phyloP scores from a whole-genome alignment of 2,329 filamentous ascomycete genomes.

The Monosporascus sp. region DNA sequence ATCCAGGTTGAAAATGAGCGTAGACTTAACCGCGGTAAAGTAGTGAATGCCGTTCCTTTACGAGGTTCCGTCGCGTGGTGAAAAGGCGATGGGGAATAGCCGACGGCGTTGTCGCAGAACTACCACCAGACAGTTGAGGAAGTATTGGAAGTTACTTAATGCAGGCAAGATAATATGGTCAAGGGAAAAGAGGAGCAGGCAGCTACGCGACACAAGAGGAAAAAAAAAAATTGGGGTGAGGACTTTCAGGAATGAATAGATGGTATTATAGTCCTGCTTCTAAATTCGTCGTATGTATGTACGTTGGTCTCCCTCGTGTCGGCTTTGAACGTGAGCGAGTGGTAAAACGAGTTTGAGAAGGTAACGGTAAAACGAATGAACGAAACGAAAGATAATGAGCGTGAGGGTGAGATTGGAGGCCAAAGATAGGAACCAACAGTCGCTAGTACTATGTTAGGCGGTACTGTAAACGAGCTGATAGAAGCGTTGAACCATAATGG shows the following conservation, averaged over 20 bases:
- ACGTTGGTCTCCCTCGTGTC: background rate
- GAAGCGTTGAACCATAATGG: too few relatives aligned
- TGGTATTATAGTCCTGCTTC: background rate
- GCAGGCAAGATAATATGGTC: background rate
- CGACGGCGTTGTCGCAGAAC: background rate
- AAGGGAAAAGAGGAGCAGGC: background rate
- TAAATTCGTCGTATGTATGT: background rate
- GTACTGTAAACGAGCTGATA: too few relatives aligned
- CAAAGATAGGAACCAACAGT: too few relatives aligned
- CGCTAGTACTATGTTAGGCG: too few relatives aligned
- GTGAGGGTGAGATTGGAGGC: background rate
- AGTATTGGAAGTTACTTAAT: background rate
- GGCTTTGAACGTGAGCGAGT: background rate
- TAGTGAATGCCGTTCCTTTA: background rate
- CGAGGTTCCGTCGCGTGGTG: background rate
- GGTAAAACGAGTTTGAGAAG: background rate
- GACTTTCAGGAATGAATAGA: background rate
- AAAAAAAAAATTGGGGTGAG: background rate
- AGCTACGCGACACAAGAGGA: background rate
- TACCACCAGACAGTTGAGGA: background rate
- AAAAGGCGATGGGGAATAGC: background rate
- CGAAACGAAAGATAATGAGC: background rate
- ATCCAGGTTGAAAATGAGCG: background rate
- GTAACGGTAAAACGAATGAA: background rate
- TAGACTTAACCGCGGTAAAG: background rate